phyloP scores from a whole-genome alignment of 345 rosid species.

The Crucihimalaya himalaica region DNA sequence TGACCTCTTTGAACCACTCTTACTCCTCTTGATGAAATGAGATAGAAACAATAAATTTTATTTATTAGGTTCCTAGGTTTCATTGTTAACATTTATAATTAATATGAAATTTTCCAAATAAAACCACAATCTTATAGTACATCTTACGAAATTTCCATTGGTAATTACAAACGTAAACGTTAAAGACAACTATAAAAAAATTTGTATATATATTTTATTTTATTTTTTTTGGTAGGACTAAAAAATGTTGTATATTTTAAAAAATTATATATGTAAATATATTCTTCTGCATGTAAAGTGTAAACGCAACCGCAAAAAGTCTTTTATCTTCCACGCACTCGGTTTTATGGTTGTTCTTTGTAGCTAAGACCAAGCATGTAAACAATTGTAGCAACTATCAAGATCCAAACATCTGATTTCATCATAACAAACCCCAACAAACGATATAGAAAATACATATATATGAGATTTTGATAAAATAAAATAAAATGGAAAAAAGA shows the following conservation, averaged over 20 bases:
- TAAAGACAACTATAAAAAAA: no score
- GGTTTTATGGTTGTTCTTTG: neutral
- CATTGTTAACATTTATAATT: neutral
- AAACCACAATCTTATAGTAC: neutral
- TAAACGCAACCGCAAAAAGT: neutral
- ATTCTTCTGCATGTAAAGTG: neutral
- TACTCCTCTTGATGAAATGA: neutral
- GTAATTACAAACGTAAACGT: no score
- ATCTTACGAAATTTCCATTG: neutral
- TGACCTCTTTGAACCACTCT: neutral
- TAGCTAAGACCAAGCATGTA: neutral
- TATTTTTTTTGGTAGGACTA: neutral
- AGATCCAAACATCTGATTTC: conserved; percentile 15
- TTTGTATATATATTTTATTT: neutral
- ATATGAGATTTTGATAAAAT: neutral
- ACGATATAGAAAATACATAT: neutral
- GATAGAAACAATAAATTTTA: neutral
- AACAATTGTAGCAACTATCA: conserved; percentile 1
- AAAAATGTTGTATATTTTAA: neutral
- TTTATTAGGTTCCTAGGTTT: neutral
- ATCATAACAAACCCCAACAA: conserved; percentile 10
- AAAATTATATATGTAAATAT: neutral
- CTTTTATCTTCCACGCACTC: neutral
- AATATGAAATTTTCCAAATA: neutral
- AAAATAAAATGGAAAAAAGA: neutral